Evolutionary conservation across 768 basidiomycete species (phyloP).

Genomic region (Paxillus rubicundulus): DNA sequence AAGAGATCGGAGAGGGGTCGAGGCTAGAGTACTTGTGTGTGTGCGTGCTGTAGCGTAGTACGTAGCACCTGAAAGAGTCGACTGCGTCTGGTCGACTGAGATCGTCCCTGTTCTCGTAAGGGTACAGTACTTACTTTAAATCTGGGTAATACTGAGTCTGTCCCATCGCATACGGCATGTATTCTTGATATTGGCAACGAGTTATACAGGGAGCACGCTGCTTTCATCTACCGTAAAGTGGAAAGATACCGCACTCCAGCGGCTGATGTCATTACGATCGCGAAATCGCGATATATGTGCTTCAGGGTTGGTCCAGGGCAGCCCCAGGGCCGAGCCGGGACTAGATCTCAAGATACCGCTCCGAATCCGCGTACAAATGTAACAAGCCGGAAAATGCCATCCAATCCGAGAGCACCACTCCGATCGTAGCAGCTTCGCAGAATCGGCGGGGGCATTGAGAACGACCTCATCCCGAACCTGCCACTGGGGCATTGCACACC

Average conservation of each 20-base stretch:
- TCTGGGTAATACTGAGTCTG: constrained; percentile 34
- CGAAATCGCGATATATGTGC: too few relatives aligned
- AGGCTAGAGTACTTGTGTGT: constrained; percentile 21
- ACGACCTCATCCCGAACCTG: constrained; percentile 1
- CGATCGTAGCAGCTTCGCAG: neutral
- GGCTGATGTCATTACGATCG: too few relatives aligned
- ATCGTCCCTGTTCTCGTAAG: constrained; percentile 38
- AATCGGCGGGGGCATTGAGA: neutral
- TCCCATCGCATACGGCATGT: constrained; percentile 35
- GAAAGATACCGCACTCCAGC: constrained; percentile 15
- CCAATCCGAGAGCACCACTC: neutral
- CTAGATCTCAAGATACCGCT: too few relatives aligned
- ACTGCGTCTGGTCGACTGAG: constrained; percentile 35
- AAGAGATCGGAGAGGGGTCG: constrained; percentile 4
- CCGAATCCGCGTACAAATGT: too few relatives aligned
- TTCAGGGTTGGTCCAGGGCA: too few relatives aligned
- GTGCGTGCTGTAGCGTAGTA: too few relatives aligned
- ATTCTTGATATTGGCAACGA: constrained; percentile 24
- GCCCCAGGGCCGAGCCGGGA: too few relatives aligned
- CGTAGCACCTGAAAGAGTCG: constrained; percentile 34
- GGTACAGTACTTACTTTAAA: constrained; percentile 26
- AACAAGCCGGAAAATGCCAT: too few relatives aligned
- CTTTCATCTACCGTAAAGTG: constrained; percentile 37
- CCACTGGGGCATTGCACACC: too few relatives aligned
- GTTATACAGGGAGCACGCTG: constrained; percentile 24